Percentiles rank a stretch among this genome's conserved stretches.
These are phyloP conservation scores for Citrus glauca DNA, from an alignment of 345 rosid genomes.

Conservation along the genomic window DNA sequence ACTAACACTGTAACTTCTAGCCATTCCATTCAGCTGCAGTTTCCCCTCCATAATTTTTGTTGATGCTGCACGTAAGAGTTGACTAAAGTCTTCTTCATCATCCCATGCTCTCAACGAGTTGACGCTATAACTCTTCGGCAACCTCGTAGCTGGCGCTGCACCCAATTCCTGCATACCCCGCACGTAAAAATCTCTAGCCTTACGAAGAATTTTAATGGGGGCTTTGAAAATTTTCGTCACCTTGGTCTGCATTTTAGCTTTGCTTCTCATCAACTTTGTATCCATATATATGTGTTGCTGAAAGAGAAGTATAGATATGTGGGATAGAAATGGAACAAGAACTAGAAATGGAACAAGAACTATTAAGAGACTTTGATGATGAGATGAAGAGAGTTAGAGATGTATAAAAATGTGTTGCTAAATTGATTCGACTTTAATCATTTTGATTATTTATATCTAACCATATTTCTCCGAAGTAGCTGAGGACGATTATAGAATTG, in stretches of 20 bases:
- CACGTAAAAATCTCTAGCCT: constrained; percentile 33
- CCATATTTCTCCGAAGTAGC: constrained; percentile 17
- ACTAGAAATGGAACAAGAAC: no score
- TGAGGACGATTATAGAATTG: not conserved
- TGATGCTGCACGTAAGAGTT: constrained; percentile 4
- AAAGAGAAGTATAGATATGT: not conserved
- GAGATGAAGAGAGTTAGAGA: not conserved
- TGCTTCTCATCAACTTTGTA: constrained; percentile 15
- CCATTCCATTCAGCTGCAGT: not conserved
- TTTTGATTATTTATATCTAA: no score
- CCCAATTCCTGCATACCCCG: constrained; percentile 24
- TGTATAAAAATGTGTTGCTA: not conserved
- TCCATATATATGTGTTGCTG: not conserved
- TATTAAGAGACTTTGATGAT: not conserved
- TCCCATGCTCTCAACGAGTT: constrained; percentile 11
- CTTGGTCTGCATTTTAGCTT: constrained; percentile 21
- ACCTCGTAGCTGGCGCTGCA: not conserved
- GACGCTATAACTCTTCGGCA: constrained; percentile 34
- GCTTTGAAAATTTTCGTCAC: constrained; percentile 15
- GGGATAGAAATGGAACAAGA: not conserved
- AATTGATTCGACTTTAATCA: not conserved
- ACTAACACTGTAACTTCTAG: constrained; percentile 42
- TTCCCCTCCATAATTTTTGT: not conserved
- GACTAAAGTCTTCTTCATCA: constrained; percentile 16
- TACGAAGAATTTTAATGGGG: constrained; percentile 32